These are phyloP conservation scores for Xylaria cubensis DNA, from an alignment of 495 filamentous ascomycete genomes.

Conservation along the genomic window DNA sequence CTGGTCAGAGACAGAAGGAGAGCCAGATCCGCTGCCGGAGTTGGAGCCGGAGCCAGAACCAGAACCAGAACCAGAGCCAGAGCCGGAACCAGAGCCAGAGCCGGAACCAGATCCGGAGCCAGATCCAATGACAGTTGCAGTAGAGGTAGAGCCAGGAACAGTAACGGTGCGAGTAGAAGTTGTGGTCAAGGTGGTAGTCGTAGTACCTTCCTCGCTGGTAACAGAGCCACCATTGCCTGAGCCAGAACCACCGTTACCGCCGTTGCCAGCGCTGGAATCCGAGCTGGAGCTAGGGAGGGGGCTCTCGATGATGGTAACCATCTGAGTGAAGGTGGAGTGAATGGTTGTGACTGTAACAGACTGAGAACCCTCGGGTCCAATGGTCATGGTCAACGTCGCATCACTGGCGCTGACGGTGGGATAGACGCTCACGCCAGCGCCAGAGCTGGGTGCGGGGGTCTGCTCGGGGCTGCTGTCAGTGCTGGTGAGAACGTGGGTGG, in stretches of 20 bases:
- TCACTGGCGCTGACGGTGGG: constrained; percentile 34
- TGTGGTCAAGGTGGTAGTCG: constrained; percentile 46
- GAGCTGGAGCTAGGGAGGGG: constrained; percentile 22
- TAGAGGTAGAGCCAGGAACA: constrained; percentile 28
- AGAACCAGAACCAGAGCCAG: constrained; percentile 32
- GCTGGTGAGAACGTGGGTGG: constrained; percentile 37
- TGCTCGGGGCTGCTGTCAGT: constrained; percentile 29
- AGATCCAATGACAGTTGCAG: constrained; percentile 32
- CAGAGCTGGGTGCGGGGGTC: constrained; percentile 28
- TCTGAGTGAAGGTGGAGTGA: constrained; percentile 40
- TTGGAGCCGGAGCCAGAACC: constrained; percentile 34
- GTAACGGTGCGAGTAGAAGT: constrained; percentile 53
- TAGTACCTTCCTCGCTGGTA: constrained; percentile 39
- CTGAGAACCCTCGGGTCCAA: constrained; percentile 44
- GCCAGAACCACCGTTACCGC: constrained; percentile 8
- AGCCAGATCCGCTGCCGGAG: constrained; percentile 17
- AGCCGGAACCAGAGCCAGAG: constrained; percentile 32
- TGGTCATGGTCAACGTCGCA: constrained; percentile 48
- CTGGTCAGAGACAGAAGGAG: constrained; percentile 30
- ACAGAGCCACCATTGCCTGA: constrained; percentile 13
- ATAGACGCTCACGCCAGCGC: constrained; percentile 30
- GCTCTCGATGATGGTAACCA: constrained; percentile 38
- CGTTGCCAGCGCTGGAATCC: constrained; percentile 2
- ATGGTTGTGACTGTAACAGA: constrained; percentile 47
- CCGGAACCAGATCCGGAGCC: constrained; percentile 30